Conservation (phyloP, 345 rosid species). For the Bruguiera sexangula region DNA sequence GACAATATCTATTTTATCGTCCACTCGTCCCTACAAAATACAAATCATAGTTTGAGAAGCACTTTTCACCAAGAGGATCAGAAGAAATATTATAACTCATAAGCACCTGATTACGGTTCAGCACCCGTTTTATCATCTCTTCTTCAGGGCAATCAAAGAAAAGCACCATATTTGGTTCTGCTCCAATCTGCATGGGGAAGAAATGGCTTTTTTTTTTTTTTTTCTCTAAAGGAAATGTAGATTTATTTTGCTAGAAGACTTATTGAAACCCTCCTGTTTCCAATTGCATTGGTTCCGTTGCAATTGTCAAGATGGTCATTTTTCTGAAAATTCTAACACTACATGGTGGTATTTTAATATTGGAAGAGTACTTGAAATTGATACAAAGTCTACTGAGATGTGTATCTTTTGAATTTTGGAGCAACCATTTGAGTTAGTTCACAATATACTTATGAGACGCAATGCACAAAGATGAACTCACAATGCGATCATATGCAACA, state of each 20-base stretch:
- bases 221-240: not conserved
- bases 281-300: not conserved
- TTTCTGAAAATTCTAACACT: not conserved
- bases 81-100: not conserved
- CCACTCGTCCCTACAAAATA: conserved; percentile 28
- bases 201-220: not conserved
- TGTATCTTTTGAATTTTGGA: not conserved
- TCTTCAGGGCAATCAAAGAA: conserved; percentile 30
- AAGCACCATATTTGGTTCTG: conserved; percentile 29
- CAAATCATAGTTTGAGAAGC: not conserved
- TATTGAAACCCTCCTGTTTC: not conserved
- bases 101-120: conserved; percentile 31
- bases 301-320: not conserved
- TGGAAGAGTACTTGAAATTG: too few species aligned
- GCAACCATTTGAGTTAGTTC: conserved; percentile 1
- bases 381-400: too few species aligned
- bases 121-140: conserved; percentile 33
- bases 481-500: conserved; percentile 23
- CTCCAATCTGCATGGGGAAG: conserved; percentile 23
- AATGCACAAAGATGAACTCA: conserved; percentile 9
- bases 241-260: not conserved
- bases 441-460: not conserved
- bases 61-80: not conserved
- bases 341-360: too few species aligned
- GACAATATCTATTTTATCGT: conserved; percentile 30